These are phyloP conservation scores for Periconia sp. DNA, from an alignment of 2,329 filamentous ascomycete species.

Conservation along the genomic window DNA sequence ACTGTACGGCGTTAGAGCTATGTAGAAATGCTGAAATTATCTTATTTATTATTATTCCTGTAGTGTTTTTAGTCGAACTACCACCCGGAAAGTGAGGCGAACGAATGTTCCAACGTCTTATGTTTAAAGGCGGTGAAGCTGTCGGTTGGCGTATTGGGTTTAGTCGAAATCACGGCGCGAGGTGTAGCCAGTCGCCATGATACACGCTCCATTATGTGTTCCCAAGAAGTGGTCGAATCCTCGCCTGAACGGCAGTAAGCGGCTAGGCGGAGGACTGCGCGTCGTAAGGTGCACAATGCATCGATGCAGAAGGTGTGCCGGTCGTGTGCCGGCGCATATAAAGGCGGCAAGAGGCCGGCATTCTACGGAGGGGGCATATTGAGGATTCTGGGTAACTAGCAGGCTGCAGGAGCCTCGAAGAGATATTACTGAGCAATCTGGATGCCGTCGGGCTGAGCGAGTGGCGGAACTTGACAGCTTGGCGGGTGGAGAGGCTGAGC, in stretches of 20 bases:
- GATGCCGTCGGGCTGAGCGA: conserved; percentile 2
- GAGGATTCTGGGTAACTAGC: too few species aligned
- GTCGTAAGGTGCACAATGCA: neutral
- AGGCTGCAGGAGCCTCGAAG: neutral
- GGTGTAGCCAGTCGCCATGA: conserved; percentile 22
- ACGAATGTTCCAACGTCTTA: conserved; percentile 2
- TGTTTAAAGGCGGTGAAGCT: conserved; percentile 11
- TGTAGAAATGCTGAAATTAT: neutral
- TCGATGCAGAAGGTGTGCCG: neutral
- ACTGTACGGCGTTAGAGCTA: neutral
- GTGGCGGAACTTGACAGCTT: conserved; percentile 1
- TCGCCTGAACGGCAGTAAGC: neutral
- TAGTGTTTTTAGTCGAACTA: neutral
- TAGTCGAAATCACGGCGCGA: conserved; percentile 7
- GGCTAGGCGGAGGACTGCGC: neutral
- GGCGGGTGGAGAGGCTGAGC: conserved; percentile 10
- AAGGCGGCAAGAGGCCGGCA: neutral
- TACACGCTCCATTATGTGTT: conserved; percentile 25
- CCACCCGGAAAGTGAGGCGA: conserved; percentile 12
- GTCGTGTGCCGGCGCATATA: conserved; percentile 1
- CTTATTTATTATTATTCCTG: neutral
- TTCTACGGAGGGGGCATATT: neutral
- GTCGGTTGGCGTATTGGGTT: neutral
- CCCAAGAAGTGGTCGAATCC: conserved; percentile 11
- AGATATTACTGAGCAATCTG: conserved; percentile 1